Evolutionary conservation across 116 monocot genomes (phyloP), one percentile per base, ranked within the genome.

Genomic region (Posidonia oceanica): DNA sequence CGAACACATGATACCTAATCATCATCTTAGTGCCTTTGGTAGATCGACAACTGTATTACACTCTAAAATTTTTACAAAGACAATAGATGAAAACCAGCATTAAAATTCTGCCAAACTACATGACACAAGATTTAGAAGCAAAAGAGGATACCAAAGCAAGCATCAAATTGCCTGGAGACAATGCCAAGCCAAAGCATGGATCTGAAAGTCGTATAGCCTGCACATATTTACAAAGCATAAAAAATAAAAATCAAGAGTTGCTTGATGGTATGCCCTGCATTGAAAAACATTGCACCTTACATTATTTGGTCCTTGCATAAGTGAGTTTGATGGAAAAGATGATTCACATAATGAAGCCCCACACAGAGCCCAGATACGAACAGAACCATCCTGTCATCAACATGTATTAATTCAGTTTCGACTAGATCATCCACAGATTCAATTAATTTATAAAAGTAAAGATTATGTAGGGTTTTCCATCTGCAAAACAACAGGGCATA

Each of bases 141-240:
- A 36, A 68, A 54, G 14, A 14, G 7, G 48, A 36, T 68, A 89
- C 90, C 80, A 88, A 78, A 74, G 86, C 76, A 86, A 91, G 76
- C 78, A 85, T 75, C 64, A 84, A 75, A 53, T 77, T 82, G 72
- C 88, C 83, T 63, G 95, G 88, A 29, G 95, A 83, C 44, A 86
- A 20, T 59, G 86, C 88, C 76, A 95, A 80, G 51, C 91, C 95
- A 84, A 75, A 88, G 64, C 83, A 88, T 22, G 80, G 81, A 73
- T 95, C 91, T 40, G 79, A 80, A 53, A 86, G 64, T 73, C 70
- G 69, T 67, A 81, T 71, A 54, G 79, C 57, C 90, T 94, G 83
- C 78, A 57, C 23, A 58, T 41, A 74, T 42, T 72, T 69, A 52
- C 69, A 77, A 61, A 29, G 29, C 29, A 29, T 29, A 29, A 10